Conservation (phyloP, 805 yeast species). For the Yarrowia sp. region DNA sequence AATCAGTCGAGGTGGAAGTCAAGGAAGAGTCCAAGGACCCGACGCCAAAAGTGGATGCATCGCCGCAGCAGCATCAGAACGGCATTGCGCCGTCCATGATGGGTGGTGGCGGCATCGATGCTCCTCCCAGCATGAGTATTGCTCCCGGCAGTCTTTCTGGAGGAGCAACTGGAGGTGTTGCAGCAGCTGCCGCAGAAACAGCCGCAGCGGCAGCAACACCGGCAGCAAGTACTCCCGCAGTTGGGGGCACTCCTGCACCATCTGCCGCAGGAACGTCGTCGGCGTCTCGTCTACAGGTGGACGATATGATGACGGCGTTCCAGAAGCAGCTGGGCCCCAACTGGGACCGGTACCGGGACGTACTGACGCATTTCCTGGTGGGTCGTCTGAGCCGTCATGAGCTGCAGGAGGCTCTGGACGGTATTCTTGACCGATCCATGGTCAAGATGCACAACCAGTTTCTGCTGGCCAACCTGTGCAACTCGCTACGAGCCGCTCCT, state of each 20-base stretch:
- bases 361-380: conserved; percentile 68
- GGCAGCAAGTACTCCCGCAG: background rate
- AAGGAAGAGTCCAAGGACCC: conserved; percentile 27
- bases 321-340: conserved; percentile 68
- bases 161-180: background rate
- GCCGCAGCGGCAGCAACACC: background rate
- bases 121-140: background rate
- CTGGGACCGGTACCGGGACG: conserved; percentile 85
- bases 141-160: background rate
- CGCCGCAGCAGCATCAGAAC: background rate
- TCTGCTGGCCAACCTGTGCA: conserved; percentile 76
- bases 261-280: background rate
- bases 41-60: conserved; percentile 32
- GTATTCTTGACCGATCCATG: conserved; percentile 52
- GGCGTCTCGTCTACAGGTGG: conserved; percentile 53
- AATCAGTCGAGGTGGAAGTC: conserved; percentile 10
- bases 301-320: conserved; percentile 65
- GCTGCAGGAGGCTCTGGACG: conserved; percentile 56
- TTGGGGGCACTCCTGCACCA: background rate
- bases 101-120: background rate
- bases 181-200: background rate
- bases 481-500: conserved; percentile 75
- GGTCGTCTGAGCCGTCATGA: conserved; percentile 80
- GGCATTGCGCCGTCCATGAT: conserved; percentile 14
- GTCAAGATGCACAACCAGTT: conserved; percentile 77